Conservation (phyloP, 2,329 filamentous ascomycete species). For the Cytospora piceae region DNA sequence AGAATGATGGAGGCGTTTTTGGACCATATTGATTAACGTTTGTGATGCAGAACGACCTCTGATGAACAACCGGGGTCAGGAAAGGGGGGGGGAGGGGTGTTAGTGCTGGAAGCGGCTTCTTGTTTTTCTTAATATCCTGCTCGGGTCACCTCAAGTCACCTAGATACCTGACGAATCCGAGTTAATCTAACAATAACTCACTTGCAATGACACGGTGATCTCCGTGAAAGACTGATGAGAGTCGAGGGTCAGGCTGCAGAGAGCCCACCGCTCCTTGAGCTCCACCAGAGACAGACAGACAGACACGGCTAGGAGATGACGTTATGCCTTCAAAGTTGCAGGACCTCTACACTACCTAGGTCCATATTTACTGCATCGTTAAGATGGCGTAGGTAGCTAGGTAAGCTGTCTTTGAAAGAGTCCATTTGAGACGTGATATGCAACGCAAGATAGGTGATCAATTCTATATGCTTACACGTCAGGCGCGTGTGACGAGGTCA, state of each 20-base stretch:
- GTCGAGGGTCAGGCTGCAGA: not conserved
- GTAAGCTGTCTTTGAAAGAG: not conserved
- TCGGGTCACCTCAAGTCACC: not conserved
- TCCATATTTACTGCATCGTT: no score
- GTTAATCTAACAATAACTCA: not conserved
- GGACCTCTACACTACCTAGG: not conserved
- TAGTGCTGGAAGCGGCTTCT: not conserved
- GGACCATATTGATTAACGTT: not conserved
- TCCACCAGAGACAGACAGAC: not conserved
- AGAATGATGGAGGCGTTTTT: not conserved
- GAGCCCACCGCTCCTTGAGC: not conserved
- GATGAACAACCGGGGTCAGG: not conserved
- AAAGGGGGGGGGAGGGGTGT: not conserved
- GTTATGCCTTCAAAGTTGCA: not conserved
- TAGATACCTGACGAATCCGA: not conserved
- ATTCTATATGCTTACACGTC: not conserved
- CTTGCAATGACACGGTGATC: not conserved
- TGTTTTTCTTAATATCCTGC: not conserved
- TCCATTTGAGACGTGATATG: not conserved
- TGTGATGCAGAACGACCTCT: slow-evolving; percentile 5
- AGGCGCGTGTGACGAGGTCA: no score
- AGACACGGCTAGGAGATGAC: not conserved
- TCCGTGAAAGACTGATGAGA: not conserved
- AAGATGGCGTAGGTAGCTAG: not conserved
- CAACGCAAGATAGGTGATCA: not conserved